Conservation (phyloP, 306 rosid species). For the Gleditsia sinensis region DNA sequence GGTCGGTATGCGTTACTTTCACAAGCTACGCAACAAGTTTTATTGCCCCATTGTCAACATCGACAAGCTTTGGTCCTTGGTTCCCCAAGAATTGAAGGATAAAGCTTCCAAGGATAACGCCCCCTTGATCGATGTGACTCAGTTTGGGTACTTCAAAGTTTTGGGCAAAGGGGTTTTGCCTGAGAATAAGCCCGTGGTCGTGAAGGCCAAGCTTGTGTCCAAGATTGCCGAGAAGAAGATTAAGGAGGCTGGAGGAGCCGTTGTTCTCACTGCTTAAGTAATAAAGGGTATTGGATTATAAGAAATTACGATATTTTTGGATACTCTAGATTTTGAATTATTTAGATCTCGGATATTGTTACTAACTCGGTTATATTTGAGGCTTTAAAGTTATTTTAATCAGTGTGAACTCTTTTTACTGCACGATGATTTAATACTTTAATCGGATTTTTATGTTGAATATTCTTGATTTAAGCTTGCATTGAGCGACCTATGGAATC, state of each 20-base stretch:
- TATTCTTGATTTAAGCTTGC: not conserved
- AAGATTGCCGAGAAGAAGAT: constrained; percentile 47
- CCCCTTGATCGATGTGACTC: constrained; percentile 35
- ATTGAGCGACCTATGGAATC: not conserved
- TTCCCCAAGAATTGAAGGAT: constrained; percentile 36
- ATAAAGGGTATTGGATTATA: not conserved
- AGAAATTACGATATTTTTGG: not conserved
- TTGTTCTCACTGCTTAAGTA: constrained; percentile 38
- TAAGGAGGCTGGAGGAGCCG: constrained; percentile 44
- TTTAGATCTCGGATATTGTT: not conserved
- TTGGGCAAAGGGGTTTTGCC: constrained; percentile 43
- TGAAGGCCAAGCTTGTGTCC: constrained; percentile 39
- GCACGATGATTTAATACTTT: not conserved
- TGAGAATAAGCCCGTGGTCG: constrained; percentile 25
- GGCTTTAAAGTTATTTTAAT: not conserved
- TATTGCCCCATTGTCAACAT: constrained; percentile 34
- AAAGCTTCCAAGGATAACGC: constrained; percentile 35
- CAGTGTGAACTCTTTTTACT: not conserved
- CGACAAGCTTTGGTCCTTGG: constrained; percentile 39
- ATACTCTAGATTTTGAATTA: not conserved
- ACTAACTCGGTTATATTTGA: not conserved
- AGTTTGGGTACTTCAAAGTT: constrained; percentile 39
- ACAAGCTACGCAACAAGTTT: constrained; percentile 42
- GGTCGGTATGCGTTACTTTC: constrained; percentile 44
- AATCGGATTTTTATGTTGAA: not conserved